phyloP scores from a whole-genome alignment of 495 filamentous ascomycete species.

The Penicillium cosmopolitanum region DNA sequence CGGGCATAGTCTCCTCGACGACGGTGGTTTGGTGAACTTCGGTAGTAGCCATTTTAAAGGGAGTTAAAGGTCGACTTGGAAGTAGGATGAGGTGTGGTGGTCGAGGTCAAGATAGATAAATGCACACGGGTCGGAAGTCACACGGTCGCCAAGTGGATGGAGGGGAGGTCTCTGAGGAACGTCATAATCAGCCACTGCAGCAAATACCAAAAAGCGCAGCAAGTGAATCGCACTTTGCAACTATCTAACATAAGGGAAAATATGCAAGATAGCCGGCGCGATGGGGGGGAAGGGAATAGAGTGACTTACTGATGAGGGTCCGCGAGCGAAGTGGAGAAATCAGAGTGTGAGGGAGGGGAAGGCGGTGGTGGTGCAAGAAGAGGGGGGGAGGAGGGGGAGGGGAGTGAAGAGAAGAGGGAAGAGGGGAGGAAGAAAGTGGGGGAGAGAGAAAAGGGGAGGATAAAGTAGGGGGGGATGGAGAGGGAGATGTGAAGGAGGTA shows the following conservation, averaged over 20 bases:
- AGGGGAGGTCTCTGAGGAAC: constrained; percentile 20
- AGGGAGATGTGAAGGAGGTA: constrained; percentile 19
- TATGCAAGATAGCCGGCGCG: neutral
- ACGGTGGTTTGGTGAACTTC: constrained; percentile 50
- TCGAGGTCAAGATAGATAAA: constrained; percentile 12
- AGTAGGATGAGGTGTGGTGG: constrained; percentile 13
- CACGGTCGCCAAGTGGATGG: constrained; percentile 28
- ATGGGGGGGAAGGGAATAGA: constrained; percentile 3
- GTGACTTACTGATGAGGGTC: constrained; percentile 26
- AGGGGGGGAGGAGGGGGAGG: constrained; percentile 23
- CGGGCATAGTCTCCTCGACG: constrained; percentile 50
- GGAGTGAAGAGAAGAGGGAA: constrained; percentile 18
- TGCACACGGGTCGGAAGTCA: constrained; percentile 16
- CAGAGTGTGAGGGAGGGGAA: constrained; percentile 22
- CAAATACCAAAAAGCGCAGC: constrained; percentile 10
- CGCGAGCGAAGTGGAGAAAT: constrained; percentile 35
- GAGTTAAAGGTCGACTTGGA: constrained; percentile 11
- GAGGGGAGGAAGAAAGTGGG: constrained; percentile 25
- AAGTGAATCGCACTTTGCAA: constrained; percentile 3
- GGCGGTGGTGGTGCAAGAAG: neutral
- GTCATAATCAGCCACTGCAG: constrained; percentile 16
- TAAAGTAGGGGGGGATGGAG: constrained; percentile 19
- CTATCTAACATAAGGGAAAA: neutral
- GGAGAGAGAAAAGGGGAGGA: constrained; percentile 23
- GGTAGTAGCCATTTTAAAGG: constrained; percentile 49